phyloP scores from a whole-genome alignment of 1,139 yeast genomes.

The Taphrina confusa region DNA sequence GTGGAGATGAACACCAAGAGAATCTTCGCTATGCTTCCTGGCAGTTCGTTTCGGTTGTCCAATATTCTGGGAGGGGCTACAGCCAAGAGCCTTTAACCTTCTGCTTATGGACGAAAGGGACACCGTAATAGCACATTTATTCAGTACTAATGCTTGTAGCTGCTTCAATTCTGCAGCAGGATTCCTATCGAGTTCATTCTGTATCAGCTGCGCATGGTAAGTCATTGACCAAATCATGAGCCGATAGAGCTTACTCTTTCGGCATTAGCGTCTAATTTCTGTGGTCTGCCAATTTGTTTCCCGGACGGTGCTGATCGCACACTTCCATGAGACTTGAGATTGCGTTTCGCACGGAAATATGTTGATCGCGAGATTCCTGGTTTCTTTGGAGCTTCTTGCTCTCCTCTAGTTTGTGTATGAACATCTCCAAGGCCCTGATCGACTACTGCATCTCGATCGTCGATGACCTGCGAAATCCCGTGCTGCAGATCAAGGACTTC shows the following conservation, averaged over 20 bases:
- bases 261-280: constrained; percentile 13
- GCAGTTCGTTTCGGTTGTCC: constrained; percentile 10
- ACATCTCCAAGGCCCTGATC: neutral
- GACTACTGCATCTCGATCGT: neutral
- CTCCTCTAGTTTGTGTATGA: neutral
- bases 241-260: neutral
- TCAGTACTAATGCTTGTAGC: constrained; percentile 7
- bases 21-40: constrained; percentile 14
- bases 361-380: constrained; percentile 20
- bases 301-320: constrained; percentile 23
- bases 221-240: neutral
- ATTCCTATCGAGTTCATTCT: constrained; percentile 14
- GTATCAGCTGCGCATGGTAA: neutral
- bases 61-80: constrained; percentile 11
- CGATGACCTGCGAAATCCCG: neutral
- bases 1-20: neutral
- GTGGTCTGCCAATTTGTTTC: constrained; percentile 20
- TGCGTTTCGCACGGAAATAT: constrained; percentile 21
- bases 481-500: neutral
- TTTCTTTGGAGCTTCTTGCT: constrained; percentile 4
- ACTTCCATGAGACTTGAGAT: constrained; percentile 21
- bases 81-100: constrained; percentile 16
- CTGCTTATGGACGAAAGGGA: constrained; percentile 15
- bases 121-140: constrained; percentile 12
- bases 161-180: constrained; percentile 17